Percentiles rank a stretch among this genome's conserved stretches.
phyloP scores from a whole-genome alignment of 2,329 filamentous ascomycete genomes.

The Eurotiales sp. region DNA sequence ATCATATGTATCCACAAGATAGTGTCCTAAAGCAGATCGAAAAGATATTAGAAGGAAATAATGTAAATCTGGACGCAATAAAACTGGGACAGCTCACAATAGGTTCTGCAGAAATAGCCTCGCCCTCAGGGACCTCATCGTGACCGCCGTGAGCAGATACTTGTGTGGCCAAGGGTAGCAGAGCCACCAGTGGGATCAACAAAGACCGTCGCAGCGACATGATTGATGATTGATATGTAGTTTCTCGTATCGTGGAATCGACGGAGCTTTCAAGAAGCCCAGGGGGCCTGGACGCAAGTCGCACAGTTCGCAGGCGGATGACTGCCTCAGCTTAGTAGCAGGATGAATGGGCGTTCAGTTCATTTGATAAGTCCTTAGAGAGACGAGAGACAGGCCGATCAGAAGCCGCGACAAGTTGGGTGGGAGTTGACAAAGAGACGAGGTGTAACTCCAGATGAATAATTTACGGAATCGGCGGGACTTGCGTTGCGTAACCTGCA shows the following conservation, averaged over 20 bases:
- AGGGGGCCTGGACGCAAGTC: too few relatives aligned
- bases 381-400: too few relatives aligned
- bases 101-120: conserved; percentile 67
- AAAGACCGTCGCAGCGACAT: conserved; percentile 10
- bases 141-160: conserved; percentile 52
- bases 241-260: too few relatives aligned
- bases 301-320: too few relatives aligned
- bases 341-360: too few relatives aligned
- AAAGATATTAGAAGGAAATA: conserved; percentile 10
- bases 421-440: too few relatives aligned
- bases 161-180: conserved; percentile 27
- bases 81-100: conserved; percentile 54
- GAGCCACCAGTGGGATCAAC: conserved; percentile 23
- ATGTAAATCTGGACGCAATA: neutral
- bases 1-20: conserved; percentile 94
- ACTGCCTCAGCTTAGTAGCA: too few relatives aligned
- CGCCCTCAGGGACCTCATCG: conserved; percentile 62
- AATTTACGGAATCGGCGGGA: neutral
- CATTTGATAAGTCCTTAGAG: too few relatives aligned
- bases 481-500: neutral
- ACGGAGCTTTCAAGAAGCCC: too few relatives aligned
- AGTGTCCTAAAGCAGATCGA: conserved; percentile 54
- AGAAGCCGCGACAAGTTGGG: too few relatives aligned
- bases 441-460: too few relatives aligned
- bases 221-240: neutral